Percentiles rank a stretch among this genome's conserved stretches.
phyloP scores from a whole-genome alignment of 768 basidiomycete genomes.

The Kwoniella botswanensis region DNA sequence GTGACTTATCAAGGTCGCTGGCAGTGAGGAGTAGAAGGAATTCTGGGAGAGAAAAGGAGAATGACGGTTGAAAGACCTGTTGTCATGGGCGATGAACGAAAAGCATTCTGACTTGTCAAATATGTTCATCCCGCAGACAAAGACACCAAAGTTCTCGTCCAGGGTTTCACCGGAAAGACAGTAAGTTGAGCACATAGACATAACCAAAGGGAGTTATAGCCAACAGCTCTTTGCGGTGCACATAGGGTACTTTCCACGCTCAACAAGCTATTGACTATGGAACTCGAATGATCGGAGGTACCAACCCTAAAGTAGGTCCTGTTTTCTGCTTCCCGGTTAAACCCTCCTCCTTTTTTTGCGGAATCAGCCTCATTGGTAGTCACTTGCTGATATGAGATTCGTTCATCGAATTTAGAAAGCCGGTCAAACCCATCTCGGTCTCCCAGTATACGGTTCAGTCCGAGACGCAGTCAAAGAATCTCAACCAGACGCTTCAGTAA shows the following conservation, averaged over 20 bases:
- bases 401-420: constrained; percentile 70
- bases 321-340: not conserved
- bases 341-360: not conserved
- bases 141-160: constrained; percentile 91
- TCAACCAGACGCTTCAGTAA: constrained; percentile 88
- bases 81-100: not conserved
- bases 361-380: constrained; percentile 3
- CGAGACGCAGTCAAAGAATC: constrained; percentile 86
- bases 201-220: no score
- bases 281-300: constrained; percentile 97
- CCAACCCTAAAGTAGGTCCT: constrained; percentile 64
- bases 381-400: not conserved
- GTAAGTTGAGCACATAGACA: constrained; percentile 60
- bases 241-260: constrained; percentile 91
- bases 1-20: not conserved
- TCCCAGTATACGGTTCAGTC: constrained; percentile 91
- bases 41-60: not conserved
- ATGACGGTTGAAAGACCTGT: not conserved
- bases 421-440: constrained; percentile 89
- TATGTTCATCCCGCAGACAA: constrained; percentile 62
- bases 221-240: no score
- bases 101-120: not conserved
- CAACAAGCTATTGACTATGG: constrained; percentile 92
- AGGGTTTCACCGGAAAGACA: constrained; percentile 87
- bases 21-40: not conserved